Conservation (phyloP, 306 rosid species). For the Benincasa hispida region DNA sequence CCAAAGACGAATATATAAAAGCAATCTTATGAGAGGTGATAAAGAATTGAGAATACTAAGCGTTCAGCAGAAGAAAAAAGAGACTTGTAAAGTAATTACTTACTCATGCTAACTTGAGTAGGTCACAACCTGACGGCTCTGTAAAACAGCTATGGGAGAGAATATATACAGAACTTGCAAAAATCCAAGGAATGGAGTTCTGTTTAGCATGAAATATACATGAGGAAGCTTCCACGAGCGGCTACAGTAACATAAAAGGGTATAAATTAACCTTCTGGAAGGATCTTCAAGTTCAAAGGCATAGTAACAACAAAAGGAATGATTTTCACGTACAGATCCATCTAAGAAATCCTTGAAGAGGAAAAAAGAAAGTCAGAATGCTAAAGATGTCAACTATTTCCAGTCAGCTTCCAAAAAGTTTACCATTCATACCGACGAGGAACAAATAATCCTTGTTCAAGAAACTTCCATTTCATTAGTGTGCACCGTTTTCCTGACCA, state of each 20-base stretch:
- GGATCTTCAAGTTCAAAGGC: not conserved
- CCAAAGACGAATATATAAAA: not conserved
- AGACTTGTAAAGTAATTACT: not conserved
- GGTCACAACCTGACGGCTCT: not conserved
- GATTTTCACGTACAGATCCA: not conserved
- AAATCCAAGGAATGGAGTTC: not conserved
- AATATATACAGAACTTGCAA: conserved; percentile 4
- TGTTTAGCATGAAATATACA: not conserved
- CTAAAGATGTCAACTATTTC: not conserved
- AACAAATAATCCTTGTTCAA: not conserved
- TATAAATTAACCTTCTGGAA: not conserved
- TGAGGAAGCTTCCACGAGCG: not conserved
- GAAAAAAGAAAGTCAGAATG: not conserved
- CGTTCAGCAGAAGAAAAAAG: not conserved
- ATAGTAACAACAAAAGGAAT: not conserved
- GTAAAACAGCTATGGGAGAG: not conserved
- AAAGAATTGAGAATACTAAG: not conserved
- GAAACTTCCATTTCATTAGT: conserved; percentile 9
- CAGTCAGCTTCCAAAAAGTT: not conserved
- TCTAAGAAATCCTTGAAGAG: not conserved
- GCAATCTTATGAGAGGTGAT: not conserved
- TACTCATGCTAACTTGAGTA: not conserved
- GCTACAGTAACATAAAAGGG: not conserved
- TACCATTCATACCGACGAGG: not conserved
- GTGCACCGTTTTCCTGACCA: not conserved